Conservation (phyloP, 352 stramenopile species). For the Phytophthora pisi region DNA sequence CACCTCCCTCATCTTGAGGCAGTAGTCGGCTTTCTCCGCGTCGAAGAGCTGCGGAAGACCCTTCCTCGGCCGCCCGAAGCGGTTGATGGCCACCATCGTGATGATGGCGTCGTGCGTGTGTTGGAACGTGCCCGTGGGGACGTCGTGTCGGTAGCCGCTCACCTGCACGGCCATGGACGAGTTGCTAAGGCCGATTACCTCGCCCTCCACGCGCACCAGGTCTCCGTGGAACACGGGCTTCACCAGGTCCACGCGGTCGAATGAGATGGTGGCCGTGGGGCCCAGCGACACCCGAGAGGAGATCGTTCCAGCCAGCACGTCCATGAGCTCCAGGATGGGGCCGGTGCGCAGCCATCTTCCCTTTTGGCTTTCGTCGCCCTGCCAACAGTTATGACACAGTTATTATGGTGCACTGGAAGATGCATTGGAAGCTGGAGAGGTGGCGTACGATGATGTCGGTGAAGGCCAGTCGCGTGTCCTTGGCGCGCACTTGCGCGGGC, state of each 20-base stretch:
- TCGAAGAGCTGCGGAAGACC: conserved; percentile 54
- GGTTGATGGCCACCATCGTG: conserved; percentile 71
- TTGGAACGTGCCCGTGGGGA: conserved; percentile 42
- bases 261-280: conserved; percentile 54
- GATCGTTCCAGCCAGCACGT: conserved; percentile 54
- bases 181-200: conserved; percentile 54
- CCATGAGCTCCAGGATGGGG: conserved; percentile 62
- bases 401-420: no score
- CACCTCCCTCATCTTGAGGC: conserved; percentile 48
- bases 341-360: conserved; percentile 51
- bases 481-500: conserved; percentile 49
- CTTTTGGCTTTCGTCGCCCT: conserved; percentile 59
- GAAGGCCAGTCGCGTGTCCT: conserved; percentile 60
- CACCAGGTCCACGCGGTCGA: conserved; percentile 60
- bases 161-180: conserved; percentile 65
- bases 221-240: conserved; percentile 65
- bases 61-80: conserved; percentile 45
- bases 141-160: conserved; percentile 54
- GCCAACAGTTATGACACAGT: neutral
- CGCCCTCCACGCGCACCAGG: conserved; percentile 54
- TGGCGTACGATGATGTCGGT: conserved; percentile 58
- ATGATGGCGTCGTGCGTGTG: conserved; percentile 66
- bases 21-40: conserved; percentile 44
- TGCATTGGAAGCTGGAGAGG: neutral
- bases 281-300: conserved; percentile 43